Percentiles rank a stretch among this genome's conserved stretches.
phyloP scores from a whole-genome alignment of 202 grass and related monocot species.

The Dendrocalamus latiflorus region DNA sequence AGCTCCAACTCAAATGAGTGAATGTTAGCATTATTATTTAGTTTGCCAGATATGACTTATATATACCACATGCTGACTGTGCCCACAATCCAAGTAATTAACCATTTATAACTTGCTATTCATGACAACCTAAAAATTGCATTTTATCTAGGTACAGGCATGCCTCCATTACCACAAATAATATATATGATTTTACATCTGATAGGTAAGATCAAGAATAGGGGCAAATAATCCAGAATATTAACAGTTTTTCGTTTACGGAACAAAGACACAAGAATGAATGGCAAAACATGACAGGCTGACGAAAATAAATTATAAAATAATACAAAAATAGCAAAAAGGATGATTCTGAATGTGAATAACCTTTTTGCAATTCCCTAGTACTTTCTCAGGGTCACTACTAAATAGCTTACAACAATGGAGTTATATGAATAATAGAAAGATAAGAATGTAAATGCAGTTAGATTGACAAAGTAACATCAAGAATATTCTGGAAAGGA shows the following conservation, averaged over 20 bases:
- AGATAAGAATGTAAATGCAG: not conserved
- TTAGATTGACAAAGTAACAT: not conserved
- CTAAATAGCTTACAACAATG: not conserved
- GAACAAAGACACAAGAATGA: not conserved
- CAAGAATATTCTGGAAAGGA: not conserved
- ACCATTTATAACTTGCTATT: not conserved
- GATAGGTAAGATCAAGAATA: not conserved
- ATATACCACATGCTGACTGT: not conserved
- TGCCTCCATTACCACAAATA: not conserved
- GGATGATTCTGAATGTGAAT: not conserved
- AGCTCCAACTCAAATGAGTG: not conserved
- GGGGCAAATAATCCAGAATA: not conserved
- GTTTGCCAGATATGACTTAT: not conserved
- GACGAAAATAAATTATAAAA: not conserved
- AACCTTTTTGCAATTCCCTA: not conserved
- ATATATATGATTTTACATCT: not conserved
- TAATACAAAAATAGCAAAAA: not conserved
- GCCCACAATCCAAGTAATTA: not conserved
- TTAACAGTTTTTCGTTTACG: not conserved
- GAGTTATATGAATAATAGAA: not conserved
- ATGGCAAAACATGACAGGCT: not conserved
- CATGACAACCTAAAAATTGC: not conserved
- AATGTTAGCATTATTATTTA: not conserved
- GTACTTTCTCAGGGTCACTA: not conserved
- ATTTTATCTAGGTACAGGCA: not conserved